Evolutionary conservation across 306 rosid genomes (phyloP).

Genomic region (Trifolium fragiferum): DNA sequence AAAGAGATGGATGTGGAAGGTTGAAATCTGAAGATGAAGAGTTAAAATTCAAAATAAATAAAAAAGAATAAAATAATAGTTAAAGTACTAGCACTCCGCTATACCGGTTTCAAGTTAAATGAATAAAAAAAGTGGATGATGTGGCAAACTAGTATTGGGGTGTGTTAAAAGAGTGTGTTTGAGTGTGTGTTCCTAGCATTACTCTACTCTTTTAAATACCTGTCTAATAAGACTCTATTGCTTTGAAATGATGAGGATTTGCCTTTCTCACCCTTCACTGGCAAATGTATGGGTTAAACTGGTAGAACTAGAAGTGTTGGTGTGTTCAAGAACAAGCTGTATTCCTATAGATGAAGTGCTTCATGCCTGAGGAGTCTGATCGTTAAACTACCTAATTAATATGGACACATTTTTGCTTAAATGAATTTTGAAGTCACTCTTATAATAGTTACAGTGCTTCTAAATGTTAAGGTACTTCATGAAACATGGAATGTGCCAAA

Average conservation of each 20-base stretch:
- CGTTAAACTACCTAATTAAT: not conserved
- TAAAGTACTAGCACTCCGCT: no score
- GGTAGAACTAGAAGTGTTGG: not conserved
- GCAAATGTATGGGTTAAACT: slow-evolving; percentile 8
- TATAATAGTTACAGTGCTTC: slow-evolving; percentile 25
- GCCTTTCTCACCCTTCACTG: not conserved
- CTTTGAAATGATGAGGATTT: not conserved
- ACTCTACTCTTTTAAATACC: no score
- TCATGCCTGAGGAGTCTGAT: slow-evolving; percentile 10
- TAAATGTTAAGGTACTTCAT: slow-evolving; percentile 3
- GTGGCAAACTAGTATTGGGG: no score
- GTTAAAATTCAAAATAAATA: no score
- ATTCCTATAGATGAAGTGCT: slow-evolving; percentile 4
- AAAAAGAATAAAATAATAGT: no score
- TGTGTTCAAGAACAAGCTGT: slow-evolving; percentile 6
- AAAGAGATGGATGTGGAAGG: no score
- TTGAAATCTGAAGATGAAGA: no score
- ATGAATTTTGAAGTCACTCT: slow-evolving; percentile 29
- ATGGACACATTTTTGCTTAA: not conserved
- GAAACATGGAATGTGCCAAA: slow-evolving; percentile 4
- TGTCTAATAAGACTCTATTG: no score
- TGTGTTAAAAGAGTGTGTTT: no score
- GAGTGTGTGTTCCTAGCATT: no score
- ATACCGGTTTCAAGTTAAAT: no score
- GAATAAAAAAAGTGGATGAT: no score